A percentile compares a stretch with the other conserved stretches of the same genome.
These are phyloP conservation scores for Hydnum rufescens DNA, from an alignment of 768 basidiomycete genomes.

Conservation along the genomic window DNA sequence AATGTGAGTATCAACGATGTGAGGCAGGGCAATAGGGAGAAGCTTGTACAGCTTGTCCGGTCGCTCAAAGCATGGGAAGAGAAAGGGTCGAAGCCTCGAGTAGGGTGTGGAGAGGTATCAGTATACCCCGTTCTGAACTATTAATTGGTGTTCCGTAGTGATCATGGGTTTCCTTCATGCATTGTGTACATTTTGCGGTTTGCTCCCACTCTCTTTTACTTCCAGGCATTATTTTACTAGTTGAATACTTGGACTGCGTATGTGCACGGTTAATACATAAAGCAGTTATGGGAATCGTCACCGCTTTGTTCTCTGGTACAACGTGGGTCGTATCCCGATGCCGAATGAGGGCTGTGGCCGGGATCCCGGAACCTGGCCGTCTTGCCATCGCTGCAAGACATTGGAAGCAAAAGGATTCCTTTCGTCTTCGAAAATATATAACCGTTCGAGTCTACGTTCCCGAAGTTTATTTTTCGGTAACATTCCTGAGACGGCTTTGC, in stretches of 20 bases:
- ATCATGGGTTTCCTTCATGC: background rate
- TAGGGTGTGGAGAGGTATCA: no score
- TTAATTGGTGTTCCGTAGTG: background rate
- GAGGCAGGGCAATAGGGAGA: slow-evolving; percentile 58
- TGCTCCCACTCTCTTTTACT: no score
- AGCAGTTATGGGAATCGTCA: no score
- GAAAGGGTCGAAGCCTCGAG: slow-evolving; percentile 39
- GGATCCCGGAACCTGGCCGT: slow-evolving; percentile 11
- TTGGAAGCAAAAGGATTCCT: slow-evolving; percentile 50
- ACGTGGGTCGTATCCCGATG: background rate
- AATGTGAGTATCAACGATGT: slow-evolving; percentile 89
- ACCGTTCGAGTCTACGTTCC: slow-evolving; percentile 65
- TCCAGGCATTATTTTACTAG: no score
- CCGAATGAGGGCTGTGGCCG: slow-evolving; percentile 1
- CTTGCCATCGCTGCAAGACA: slow-evolving; percentile 61
- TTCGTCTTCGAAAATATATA: slow-evolving; percentile 70
- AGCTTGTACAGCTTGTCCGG: slow-evolving; percentile 58
- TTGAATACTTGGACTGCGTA: no score
- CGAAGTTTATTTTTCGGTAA: slow-evolving; percentile 94
- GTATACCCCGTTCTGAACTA: no score
- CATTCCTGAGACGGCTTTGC: slow-evolving; percentile 94
- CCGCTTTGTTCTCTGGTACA: no score
- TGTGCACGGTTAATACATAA: no score
- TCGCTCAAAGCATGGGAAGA: slow-evolving; percentile 70
- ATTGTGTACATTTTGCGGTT: no score